phyloP scores from a whole-genome alignment of 2,329 filamentous ascomycete genomes.

The Tolypocladium guangdongense region DNA sequence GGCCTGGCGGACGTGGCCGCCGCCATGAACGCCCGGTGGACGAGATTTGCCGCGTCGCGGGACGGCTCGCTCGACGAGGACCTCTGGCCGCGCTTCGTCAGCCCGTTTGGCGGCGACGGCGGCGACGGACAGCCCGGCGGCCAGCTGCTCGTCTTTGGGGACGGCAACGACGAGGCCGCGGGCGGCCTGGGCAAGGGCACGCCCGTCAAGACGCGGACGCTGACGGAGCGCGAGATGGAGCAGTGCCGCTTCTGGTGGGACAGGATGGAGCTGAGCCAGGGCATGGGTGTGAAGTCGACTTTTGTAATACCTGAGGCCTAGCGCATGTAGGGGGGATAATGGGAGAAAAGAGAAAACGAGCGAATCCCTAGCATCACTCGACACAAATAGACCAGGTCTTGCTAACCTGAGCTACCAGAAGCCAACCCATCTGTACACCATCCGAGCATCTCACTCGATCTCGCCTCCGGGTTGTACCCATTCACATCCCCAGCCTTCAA shows the following conservation, averaged over 20 bases:
- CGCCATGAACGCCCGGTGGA: slow-evolving; percentile 33
- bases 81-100: slow-evolving; percentile 32
- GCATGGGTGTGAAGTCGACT: slow-evolving; percentile 6
- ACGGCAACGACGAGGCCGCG: slow-evolving; percentile 45
- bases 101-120: slow-evolving; percentile 20
- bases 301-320: not conserved
- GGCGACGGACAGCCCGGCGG: slow-evolving; percentile 14
- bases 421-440: not conserved
- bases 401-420: not conserved
- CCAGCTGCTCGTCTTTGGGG: slow-evolving; percentile 43
- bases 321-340: not conserved
- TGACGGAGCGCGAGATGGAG: slow-evolving; percentile 32
- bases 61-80: slow-evolving; percentile 9
- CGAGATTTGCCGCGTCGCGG: slow-evolving; percentile 20
- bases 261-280: slow-evolving; percentile 26
- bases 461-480: not conserved
- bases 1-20: slow-evolving; percentile 27
- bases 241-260: slow-evolving; percentile 53
- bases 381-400: not conserved
- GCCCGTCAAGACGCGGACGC: slow-evolving; percentile 28
- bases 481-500: not conserved
- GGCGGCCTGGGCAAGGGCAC: slow-evolving; percentile 26
- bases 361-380: not conserved
- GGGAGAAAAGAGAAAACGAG: not conserved
- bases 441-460: not conserved